phyloP scores from a whole-genome alignment of 2,329 filamentous ascomycete species.

The Aplosporella prunicola region DNA sequence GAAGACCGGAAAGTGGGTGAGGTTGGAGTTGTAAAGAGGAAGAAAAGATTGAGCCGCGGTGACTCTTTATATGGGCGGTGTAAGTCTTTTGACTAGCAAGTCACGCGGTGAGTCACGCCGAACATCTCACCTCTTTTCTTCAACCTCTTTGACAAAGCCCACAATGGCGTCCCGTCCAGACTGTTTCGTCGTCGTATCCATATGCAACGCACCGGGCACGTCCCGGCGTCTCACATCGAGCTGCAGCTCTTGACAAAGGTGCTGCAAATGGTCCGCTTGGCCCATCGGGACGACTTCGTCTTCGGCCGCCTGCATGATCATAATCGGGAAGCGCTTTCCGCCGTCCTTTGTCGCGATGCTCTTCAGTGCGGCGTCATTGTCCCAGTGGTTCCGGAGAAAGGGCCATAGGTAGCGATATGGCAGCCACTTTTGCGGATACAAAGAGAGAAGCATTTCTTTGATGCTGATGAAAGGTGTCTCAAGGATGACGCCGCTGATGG shows the following conservation, averaged over 20 bases:
- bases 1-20: too few species aligned
- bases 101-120: too few species aligned
- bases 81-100: too few species aligned
- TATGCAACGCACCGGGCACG: slow-evolving; percentile 41
- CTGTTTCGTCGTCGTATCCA: slow-evolving; percentile 35
- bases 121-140: too few species aligned
- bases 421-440: slow-evolving; percentile 73
- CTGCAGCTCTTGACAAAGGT: slow-evolving; percentile 25
- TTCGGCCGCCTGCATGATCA: slow-evolving; percentile 47
- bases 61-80: too few species aligned
- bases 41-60: too few species aligned
- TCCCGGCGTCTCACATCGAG: slow-evolving; percentile 30
- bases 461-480: slow-evolving; percentile 70
- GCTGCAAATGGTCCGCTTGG: slow-evolving; percentile 46
- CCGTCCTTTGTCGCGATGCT: slow-evolving; percentile 23
- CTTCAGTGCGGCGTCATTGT: slow-evolving; percentile 34
- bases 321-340: slow-evolving; percentile 30
- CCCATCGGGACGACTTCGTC: slow-evolving; percentile 51
- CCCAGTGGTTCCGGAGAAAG: slow-evolving; percentile 57
- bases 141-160: slow-evolving; percentile 4
- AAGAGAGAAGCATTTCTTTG: slow-evolving; percentile 56
- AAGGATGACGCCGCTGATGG: slow-evolving; percentile 48
- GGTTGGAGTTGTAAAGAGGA: too few species aligned
- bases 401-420: slow-evolving; percentile 68
- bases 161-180: slow-evolving; percentile 1